A percentile compares a stretch with the other conserved stretches of the same genome.
phyloP scores from a whole-genome alignment of 1,139 yeast species.

The Kurtzmaniella quercitrusa region DNA sequence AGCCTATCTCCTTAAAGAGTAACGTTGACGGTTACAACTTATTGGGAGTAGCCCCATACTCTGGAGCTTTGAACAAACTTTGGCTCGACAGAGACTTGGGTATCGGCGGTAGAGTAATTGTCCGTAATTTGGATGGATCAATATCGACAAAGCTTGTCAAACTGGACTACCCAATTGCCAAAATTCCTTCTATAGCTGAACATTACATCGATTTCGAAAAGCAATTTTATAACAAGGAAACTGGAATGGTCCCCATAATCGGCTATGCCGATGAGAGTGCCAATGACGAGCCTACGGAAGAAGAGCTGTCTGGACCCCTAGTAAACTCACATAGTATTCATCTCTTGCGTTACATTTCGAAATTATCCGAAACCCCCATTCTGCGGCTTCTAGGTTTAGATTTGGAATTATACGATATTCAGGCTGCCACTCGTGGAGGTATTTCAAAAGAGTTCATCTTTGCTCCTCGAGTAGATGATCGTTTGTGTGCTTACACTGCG shows the following conservation, averaged over 20 bases:
- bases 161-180: conserved; percentile 38
- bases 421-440: conserved; percentile 40
- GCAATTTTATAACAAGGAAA: conserved; percentile 35
- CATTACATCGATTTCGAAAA: conserved; percentile 34
- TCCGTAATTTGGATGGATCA: conserved; percentile 20
- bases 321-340: conserved; percentile 34
- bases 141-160: conserved; percentile 25
- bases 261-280: conserved; percentile 23
- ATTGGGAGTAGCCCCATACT: conserved; percentile 42
- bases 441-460: conserved; percentile 35
- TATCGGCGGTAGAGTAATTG: conserved; percentile 40
- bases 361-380: conserved; percentile 23
- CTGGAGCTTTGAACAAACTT: conserved; percentile 31
- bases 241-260: conserved; percentile 40
- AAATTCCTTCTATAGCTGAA: conserved; percentile 40
- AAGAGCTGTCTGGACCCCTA: conserved; percentile 31
- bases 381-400: conserved; percentile 30
- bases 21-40: conserved; percentile 37
- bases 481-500: conserved; percentile 42
- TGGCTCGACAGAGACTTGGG: conserved; percentile 48
- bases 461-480: conserved; percentile 43
- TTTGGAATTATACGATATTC: conserved; percentile 40
- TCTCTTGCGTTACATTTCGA: conserved; percentile 31
- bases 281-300: conserved; percentile 23
- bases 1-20: conserved; percentile 30